phyloP scores from a whole-genome alignment of 2,329 filamentous ascomycete genomes.

The Leptographium wingfieldii region DNA sequence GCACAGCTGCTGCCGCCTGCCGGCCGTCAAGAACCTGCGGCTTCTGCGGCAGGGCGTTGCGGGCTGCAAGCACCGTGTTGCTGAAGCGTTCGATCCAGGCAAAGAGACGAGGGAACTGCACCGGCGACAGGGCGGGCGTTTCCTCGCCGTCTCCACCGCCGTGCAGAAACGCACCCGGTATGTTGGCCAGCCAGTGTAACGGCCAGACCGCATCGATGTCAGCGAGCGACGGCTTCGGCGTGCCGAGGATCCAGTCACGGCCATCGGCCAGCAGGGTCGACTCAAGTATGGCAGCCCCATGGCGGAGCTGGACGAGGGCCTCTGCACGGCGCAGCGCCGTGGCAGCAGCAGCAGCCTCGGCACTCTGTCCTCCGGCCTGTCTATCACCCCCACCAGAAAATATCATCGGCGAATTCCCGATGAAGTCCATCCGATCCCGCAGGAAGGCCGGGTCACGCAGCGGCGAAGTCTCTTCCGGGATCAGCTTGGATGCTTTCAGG shows the following conservation, averaged over 20 bases:
- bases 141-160: neutral
- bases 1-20: constrained; percentile 37
- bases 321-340: constrained; percentile 29
- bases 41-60: constrained; percentile 15
- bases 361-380: neutral
- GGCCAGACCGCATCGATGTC: constrained; percentile 61
- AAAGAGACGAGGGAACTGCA: constrained; percentile 45
- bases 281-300: constrained; percentile 47
- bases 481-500: constrained; percentile 33
- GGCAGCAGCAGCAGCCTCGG: neutral
- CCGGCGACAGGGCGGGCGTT: constrained; percentile 27
- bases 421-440: constrained; percentile 38
- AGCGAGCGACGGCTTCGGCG: constrained; percentile 37
- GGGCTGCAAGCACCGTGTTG: constrained; percentile 29
- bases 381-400: no score
- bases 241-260: constrained; percentile 49
- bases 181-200: constrained; percentile 49
- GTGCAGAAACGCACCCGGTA: constrained; percentile 41
- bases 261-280: constrained; percentile 50
- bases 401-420: constrained; percentile 4
- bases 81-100: constrained; percentile 54
- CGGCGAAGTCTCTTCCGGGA: constrained; percentile 42
- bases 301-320: constrained; percentile 40
- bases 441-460: constrained; percentile 45
- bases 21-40: constrained; percentile 33